A percentile compares a stretch with the other conserved stretches of the same genome.
These are phyloP conservation scores for Volvariella surrecta DNA, from an alignment of 1,284 basidiomycete species.

Conservation along the genomic window DNA sequence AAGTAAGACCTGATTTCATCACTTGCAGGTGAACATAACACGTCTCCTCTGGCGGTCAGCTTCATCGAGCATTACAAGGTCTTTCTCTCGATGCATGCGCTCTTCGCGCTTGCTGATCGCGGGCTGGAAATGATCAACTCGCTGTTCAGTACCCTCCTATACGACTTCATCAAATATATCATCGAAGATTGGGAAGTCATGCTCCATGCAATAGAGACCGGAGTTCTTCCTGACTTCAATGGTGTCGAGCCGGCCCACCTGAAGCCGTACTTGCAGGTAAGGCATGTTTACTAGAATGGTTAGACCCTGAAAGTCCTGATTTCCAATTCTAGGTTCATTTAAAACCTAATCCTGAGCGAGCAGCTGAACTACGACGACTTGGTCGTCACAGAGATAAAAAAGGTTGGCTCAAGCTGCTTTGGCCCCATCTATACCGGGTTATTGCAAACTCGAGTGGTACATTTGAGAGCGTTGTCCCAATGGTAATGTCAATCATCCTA, in stretches of 20 bases:
- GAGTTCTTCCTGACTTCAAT: conserved; percentile 8
- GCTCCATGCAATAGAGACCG: conserved; percentile 9
- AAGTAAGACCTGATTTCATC: background rate
- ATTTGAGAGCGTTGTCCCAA: conserved; percentile 8
- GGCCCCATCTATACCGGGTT: conserved; percentile 7
- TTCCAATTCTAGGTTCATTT: conserved; percentile 6
- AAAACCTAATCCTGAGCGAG: conserved; percentile 7
- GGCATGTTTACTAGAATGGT: background rate
- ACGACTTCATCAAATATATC: conserved; percentile 9
- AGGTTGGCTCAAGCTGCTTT: conserved; percentile 8
- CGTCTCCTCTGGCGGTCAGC: conserved; percentile 6
- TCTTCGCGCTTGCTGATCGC: conserved; percentile 10
- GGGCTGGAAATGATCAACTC: conserved; percentile 8
- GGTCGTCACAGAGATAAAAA: conserved; percentile 3
- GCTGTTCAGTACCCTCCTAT: conserved; percentile 8
- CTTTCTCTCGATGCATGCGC: conserved; percentile 9
- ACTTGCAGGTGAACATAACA: background rate
- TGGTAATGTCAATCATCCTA: background rate
- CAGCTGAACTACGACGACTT: conserved; percentile 6
- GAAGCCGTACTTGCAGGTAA: conserved; percentile 8
- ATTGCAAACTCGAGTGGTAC: conserved; percentile 8
- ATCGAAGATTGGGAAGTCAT: conserved; percentile 10
- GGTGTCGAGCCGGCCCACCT: conserved; percentile 5
- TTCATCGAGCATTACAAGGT: conserved; percentile 9
- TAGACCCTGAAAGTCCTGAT: too few relatives aligned